Percentiles rank a stretch among this genome's conserved stretches.
phyloP scores from a whole-genome alignment of 2,329 filamentous ascomycete genomes.

The Spiromastix sp. region DNA sequence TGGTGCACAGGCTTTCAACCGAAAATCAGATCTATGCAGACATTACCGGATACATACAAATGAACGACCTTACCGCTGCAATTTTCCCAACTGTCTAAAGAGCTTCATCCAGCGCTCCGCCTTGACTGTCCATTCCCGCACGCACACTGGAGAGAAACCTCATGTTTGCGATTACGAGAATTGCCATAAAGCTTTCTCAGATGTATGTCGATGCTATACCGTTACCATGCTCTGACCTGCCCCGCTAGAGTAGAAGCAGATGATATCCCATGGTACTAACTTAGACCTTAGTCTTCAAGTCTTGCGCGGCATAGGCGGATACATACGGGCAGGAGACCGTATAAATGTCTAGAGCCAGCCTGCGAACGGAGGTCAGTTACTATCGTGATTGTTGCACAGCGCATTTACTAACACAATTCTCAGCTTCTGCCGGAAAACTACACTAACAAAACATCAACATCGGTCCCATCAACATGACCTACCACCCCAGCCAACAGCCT shows the following conservation, averaged over 20 bases:
- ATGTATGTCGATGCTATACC: conserved; percentile 22
- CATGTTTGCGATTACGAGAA: conserved; percentile 33
- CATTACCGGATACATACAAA: conserved; percentile 40
- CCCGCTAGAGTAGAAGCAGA: too few species aligned
- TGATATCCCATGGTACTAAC: conserved; percentile 6
- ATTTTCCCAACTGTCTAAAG: conserved; percentile 34
- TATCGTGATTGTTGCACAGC: background rate
- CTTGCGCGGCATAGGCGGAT: conserved; percentile 15
- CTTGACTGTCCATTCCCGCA: conserved; percentile 35
- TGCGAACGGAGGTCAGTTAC: conserved; percentile 14
- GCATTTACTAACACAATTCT: conserved; percentile 1
- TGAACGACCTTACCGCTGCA: conserved; percentile 38
- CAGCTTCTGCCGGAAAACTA: conserved; percentile 16
- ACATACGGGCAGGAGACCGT: conserved; percentile 15
- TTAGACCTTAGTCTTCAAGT: conserved; percentile 13
- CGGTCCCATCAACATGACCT: conserved; percentile 13
- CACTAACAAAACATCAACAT: conserved; percentile 14
- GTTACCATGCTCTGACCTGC: too few species aligned
- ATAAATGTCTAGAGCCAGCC: conserved; percentile 13
- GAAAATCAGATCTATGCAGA: conserved; percentile 38
- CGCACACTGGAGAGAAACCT: conserved; percentile 36
- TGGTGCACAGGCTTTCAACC: conserved; percentile 37
- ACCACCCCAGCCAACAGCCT: conserved; percentile 4
- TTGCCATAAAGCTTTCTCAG: conserved; percentile 34
- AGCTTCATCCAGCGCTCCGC: conserved; percentile 40